Conservation (phyloP, 345 rosid species). For the Psidium friedrichsthalianum region DNA sequence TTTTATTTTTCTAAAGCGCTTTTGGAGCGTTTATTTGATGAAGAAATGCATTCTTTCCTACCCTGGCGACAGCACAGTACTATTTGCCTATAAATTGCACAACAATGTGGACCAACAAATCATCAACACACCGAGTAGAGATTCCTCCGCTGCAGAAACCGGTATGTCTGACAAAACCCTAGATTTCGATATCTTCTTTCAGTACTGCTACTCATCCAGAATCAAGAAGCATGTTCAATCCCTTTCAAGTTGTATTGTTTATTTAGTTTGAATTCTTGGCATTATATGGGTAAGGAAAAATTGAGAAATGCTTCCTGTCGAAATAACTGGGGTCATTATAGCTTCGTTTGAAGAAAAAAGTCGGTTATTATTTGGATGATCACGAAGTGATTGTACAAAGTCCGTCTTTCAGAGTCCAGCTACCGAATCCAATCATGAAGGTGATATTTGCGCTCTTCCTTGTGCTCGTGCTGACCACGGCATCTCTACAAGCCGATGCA, state of each 20-base stretch:
- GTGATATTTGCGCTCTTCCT: not conserved
- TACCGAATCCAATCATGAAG: not conserved
- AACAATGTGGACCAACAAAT: not conserved
- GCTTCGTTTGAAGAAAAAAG: not conserved
- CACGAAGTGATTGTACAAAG: not conserved
- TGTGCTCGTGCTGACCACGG: not conserved
- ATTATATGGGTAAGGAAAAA: not conserved
- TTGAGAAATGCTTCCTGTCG: not conserved
- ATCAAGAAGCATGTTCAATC: not conserved
- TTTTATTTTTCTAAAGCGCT: not conserved
- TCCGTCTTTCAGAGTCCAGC: not conserved
- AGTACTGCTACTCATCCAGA: not conserved
- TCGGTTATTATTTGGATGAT: not conserved
- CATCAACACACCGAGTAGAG: not conserved
- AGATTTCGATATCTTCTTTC: not conserved
- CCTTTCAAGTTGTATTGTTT: not conserved
- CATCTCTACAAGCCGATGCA: not conserved
- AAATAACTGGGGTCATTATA: not conserved
- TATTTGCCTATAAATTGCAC: not conserved
- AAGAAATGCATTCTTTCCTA: not conserved
- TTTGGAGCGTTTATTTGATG: not conserved
- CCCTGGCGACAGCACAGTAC: not conserved
- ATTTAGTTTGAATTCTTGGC: not conserved
- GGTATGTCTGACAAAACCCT: not conserved
- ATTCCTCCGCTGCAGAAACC: not conserved